Evolutionary conservation across 2,329 filamentous ascomycete species (phyloP).

Genomic region (Claviceps arundinis): DNA sequence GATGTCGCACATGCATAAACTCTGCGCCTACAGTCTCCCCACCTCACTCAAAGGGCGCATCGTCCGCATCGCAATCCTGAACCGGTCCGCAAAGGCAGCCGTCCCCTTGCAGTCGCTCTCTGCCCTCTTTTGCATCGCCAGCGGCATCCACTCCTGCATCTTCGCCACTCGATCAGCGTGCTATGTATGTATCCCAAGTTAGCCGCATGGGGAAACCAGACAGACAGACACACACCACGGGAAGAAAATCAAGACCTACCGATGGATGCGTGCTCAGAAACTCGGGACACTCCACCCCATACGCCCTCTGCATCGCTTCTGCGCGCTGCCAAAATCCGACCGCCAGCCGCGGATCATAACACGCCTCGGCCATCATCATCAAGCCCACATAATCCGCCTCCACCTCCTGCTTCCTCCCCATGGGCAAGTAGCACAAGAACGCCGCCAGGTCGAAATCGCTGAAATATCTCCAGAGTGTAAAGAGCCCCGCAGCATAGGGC

Average conservation of each 20-base stretch:
- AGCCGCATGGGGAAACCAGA: not conserved
- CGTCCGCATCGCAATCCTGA: conserved; percentile 32
- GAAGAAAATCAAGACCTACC: conserved; percentile 26
- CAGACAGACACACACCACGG: not conserved
- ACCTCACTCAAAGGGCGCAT: conserved; percentile 11
- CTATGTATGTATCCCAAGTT: conserved; percentile 14
- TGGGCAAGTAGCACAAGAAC: conserved; percentile 52
- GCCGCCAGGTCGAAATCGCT: conserved; percentile 38
- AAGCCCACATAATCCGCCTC: conserved; percentile 73
- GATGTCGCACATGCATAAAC: not conserved
- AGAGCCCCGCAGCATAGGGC: conserved; percentile 19
- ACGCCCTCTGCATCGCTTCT: conserved; percentile 32
- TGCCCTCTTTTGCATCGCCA: conserved; percentile 39
- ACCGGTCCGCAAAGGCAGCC: conserved; percentile 37
- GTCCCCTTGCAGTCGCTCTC: conserved; percentile 42
- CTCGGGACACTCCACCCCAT: conserved; percentile 44
- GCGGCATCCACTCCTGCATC: conserved; percentile 49
- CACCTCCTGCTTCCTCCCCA: conserved; percentile 56
- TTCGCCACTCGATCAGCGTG: conserved; percentile 51
- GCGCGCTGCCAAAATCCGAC: conserved; percentile 55
- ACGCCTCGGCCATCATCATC: conserved; percentile 72
- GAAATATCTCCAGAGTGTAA: conserved; percentile 28
- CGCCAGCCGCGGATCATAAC: conserved; percentile 58
- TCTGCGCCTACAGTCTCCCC: not conserved
- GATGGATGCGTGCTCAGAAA: conserved; percentile 68